Evolutionary conservation across 805 yeast genomes (phyloP), one percentile per base, ranked within the genome.

Genomic region (Ogataea haglerorum): DNA sequence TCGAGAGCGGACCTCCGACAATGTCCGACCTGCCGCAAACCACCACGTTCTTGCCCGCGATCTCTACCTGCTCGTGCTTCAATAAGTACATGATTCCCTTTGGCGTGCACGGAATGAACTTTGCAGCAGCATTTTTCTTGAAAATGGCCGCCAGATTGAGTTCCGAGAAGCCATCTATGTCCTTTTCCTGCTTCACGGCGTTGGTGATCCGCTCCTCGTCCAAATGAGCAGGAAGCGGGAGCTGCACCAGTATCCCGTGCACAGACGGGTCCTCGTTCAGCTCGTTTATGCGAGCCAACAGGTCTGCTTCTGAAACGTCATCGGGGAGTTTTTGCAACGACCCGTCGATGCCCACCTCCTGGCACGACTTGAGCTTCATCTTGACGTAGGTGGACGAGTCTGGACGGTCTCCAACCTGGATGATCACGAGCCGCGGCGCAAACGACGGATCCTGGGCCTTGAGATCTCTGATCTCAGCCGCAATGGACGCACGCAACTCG

Each of bases 21-120:
- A 91, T 91, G 60, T 93, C 97, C 15, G 95, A 85, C 60, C 98
- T 78, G 40, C 99, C 98, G 45, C 93, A 70, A 16, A 91, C 98
- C 43, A 90, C 95, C 14, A 95, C 95, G 47, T 75, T 75, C 53
- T 86, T 78, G 42, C 97, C 97, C n/a, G 76, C 61, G 43, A 89
- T 67, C 23, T 69, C 65, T 18, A 87, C 77, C 7, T 82, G 79
- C 35, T 86, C 76, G 49, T 81, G 73, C 53, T 83, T 77, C 56
- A 91, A 72, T 56, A 91, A 69, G 56, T 80, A 84, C 70, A 91
- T 82, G 54, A 89, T 78, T 43, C 99, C 99, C 65, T 82, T 80
- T 40, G 99, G 99, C 21, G 99, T 91, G 68, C 98, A 91, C 25
- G 99, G 98, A 49, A 82, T 72, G 64, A 88, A 90, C 45, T 69